Evolutionary conservation across 2,329 filamentous ascomycete species (phyloP), one percentile per base, ranked within the genome.

Genomic region (Xylariales sp.): DNA sequence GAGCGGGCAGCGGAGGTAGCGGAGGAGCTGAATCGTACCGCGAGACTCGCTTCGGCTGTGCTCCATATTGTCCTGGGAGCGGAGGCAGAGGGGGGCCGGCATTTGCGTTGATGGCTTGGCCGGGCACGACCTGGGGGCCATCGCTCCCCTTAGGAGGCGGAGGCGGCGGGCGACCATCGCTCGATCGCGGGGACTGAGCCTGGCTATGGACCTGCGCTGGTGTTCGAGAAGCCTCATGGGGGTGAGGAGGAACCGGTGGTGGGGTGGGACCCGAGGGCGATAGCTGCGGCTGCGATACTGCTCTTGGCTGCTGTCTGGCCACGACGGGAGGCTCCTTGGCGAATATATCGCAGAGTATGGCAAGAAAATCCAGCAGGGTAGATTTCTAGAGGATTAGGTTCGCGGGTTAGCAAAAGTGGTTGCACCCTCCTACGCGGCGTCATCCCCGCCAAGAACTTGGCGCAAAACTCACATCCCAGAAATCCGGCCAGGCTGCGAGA

Each of bases 281-380:
- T 36, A 50, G 51, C 41, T 53, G 57, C 29, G 48, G 41, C 23
- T 56, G 55, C 25, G 56, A 52, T 11, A 61, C 49, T 46, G 61
- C 56, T 41, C 66, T 65, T 48, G 71, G 67, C 52, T 74, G 72
- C 46, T 81, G 81, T 49, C 81, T 82, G 23, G 89, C 81, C 43
- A 93, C 81, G 4, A 97, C 87, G 0, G 93, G 93, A 7, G 93
- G 93, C 54, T 98, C 93, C 63, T 94, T 95, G 25, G 89, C 84
- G 57, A 98, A 98, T 16, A 97, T 73, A 38, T 93, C 88, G 48
- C 85, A 78, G 4, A 98, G 65, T 19, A 95, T 85, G 13, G 78
- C 80, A 3, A 97, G 65, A 40, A 97, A 88, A 55, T 95, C 89
- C 29, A 85, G 67, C 3, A 96, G 68, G 21, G 81, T 90, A 1